Evolutionary conservation across 1,284 basidiomycete species (phyloP), one percentile per base, ranked within the genome.

Genomic region (Sanguinoderma infundibulare): DNA sequence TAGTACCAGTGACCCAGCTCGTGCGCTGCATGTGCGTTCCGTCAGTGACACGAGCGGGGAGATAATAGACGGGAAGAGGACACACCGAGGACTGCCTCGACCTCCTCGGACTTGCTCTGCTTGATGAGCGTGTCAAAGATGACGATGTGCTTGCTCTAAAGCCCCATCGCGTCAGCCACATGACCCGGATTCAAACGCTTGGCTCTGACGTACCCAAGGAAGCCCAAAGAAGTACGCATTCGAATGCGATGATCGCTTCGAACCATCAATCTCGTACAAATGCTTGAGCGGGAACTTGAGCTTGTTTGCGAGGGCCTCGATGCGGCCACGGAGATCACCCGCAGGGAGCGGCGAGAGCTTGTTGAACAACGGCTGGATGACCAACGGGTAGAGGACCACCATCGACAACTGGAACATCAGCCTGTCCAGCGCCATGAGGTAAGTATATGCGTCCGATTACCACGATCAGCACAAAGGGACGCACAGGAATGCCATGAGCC

Each of bases 351-450:
- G 94, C 1, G 95, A 95, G 36, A 98, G 87, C 76, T 95, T 98
- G 85, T 98, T 98, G 84, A 98, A 98, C 42, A 98, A 80, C 0
- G 97, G 96, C 71, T 97, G 95, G 68, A 98, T 98, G 72, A 98
- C 82, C 22, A 89, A 92, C 4, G 95, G 95, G 77, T 94, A 96
- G 64, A 96, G 75, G 65, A 96, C 80, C 64, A 95, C 89, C 85
- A 96, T 90, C 69, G 86, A 78, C 51, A 98, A 78, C 74, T 96
- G 94, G 81, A 98, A 94, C 9, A 80, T 75, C 61, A 96, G 78
- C 72, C 94, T 95, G 63, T n/a, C 49, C 34, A 8, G 8, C 20
- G 36, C 34, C 12, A 20, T 40, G 8, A 9, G 35, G 44, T 35
- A 28, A 24, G 24, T 51, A 36, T 50, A 50, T 32, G 47, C 32